Evolutionary conservation across 805 yeast species (phyloP).

Genomic region (Wickerhamomyces chaumierensis): DNA sequence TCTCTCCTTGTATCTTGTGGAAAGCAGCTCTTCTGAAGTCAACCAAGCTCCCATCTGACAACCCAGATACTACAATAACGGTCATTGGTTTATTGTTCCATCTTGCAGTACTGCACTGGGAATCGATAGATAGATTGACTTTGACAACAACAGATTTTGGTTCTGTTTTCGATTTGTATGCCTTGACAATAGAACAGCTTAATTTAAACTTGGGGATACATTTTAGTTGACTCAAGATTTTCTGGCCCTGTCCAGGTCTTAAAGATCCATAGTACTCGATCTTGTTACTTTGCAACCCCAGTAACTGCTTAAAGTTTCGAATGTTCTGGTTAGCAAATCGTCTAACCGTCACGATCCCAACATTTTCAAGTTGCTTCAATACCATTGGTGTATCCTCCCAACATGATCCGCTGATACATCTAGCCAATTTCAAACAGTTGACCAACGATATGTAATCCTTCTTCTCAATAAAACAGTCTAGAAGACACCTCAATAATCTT

Average conservation of each 20-base stretch:
- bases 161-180: conserved; percentile 2
- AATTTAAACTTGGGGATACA: conserved; percentile 27
- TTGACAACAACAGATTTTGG: conserved; percentile 14
- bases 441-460: conserved; percentile 31
- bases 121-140: conserved; percentile 12
- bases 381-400: conserved; percentile 40
- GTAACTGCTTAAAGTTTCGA: conserved; percentile 21
- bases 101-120: conserved; percentile 1
- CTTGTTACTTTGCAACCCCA: conserved; percentile 19
- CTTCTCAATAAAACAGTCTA: conserved; percentile 30
- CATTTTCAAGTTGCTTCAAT: conserved; percentile 35
- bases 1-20: conserved; percentile 15
- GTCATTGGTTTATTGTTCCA: conserved; percentile 26
- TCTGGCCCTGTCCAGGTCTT: conserved; percentile 29
- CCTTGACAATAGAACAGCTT: conserved; percentile 8
- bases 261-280: conserved; percentile 31
- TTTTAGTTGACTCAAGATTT: conserved; percentile 23
- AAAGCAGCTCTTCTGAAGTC: conserved; percentile 32
- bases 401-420: conserved; percentile 32
- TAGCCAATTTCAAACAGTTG: conserved; percentile 24
- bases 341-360: conserved; percentile 31
- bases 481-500: conserved; percentile 31
- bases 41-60: conserved; percentile 24
- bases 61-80: conserved; percentile 20
- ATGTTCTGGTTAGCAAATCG: conserved; percentile 27